Evolutionary conservation across 2,329 filamentous ascomycete species (phyloP).

Genomic region (Stemphylium vesicarium): DNA sequence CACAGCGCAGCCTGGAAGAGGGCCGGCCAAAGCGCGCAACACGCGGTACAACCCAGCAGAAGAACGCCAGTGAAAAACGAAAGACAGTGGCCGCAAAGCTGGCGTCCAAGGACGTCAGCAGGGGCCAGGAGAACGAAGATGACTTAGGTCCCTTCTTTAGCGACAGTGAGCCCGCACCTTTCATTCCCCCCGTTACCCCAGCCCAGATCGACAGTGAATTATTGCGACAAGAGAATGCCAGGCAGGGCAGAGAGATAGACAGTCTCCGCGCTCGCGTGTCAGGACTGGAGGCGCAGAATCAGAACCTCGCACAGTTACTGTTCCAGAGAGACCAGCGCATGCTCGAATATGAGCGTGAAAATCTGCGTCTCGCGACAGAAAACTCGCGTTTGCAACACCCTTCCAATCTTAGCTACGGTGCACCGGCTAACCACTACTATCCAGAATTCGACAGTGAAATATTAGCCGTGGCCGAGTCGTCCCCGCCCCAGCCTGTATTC

Average conservation of each 20-base stretch:
- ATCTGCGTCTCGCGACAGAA: neutral
- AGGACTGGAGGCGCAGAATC: slow-evolving; percentile 10
- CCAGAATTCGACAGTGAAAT: slow-evolving; percentile 30
- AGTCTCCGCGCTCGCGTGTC: slow-evolving; percentile 11
- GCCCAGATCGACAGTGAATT: neutral
- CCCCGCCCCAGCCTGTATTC: slow-evolving; percentile 16
- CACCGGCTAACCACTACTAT: slow-evolving; percentile 17
- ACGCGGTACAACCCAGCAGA: slow-evolving; percentile 7
- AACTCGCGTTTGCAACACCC: slow-evolving; percentile 1
- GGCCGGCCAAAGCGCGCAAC: slow-evolving; percentile 17
- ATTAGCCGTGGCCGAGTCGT: slow-evolving; percentile 9
- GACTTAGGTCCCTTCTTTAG: slow-evolving; percentile 27
- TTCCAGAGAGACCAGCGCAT: slow-evolving; percentile 7
- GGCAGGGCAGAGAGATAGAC: slow-evolving; percentile 14
- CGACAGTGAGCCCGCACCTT: slow-evolving; percentile 23
- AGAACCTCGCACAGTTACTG: slow-evolving; percentile 7
- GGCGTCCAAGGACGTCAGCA: slow-evolving; percentile 15
- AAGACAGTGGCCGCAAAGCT: slow-evolving; percentile 10
- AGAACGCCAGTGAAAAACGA: slow-evolving; percentile 14
- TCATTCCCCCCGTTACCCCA: neutral
- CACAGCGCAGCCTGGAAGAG: slow-evolving; percentile 23
- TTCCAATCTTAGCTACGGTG: neutral
- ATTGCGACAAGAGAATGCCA: slow-evolving; percentile 1
- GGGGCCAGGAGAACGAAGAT: slow-evolving; percentile 17
- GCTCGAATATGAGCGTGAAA: slow-evolving; percentile 6